phyloP scores from a whole-genome alignment of 306 rosid species.

The Quercus engelmannii region DNA sequence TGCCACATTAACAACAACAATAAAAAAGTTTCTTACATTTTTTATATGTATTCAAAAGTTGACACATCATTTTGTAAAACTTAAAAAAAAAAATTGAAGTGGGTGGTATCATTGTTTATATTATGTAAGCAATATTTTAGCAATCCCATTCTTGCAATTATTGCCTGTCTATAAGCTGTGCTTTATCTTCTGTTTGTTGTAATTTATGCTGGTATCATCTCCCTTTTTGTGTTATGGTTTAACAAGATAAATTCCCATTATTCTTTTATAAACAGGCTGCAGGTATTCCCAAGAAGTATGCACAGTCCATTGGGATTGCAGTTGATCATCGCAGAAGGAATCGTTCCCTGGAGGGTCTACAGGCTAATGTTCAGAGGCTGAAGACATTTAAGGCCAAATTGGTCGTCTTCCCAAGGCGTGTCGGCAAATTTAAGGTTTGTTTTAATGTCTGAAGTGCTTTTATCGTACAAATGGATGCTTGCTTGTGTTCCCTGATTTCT shows the following conservation, averaged over 20 bases:
- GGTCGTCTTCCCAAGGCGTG: conserved; percentile 61
- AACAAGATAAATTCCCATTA: not conserved
- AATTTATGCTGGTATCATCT: too few relatives aligned
- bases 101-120: too few relatives aligned
- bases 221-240: too few relatives aligned
- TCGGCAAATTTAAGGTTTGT: conserved; percentile 45
- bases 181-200: too few relatives aligned
- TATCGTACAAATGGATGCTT: not conserved
- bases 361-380: conserved; percentile 53
- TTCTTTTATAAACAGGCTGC: conserved; percentile 29
- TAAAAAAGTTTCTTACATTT: too few relatives aligned
- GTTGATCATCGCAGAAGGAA: conserved; percentile 55
- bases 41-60: too few relatives aligned
- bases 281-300: conserved; percentile 55
- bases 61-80: too few relatives aligned
- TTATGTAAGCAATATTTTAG: too few relatives aligned
- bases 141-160: too few relatives aligned
- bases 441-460: not conserved
- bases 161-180: too few relatives aligned
- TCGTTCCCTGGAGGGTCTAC: conserved; percentile 53
- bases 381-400: conserved; percentile 61
- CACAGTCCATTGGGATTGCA: conserved; percentile 52
- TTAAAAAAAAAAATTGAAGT: too few relatives aligned
- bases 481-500: not conserved
- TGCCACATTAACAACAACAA: too few relatives aligned